These are phyloP conservation scores for Cryptococcus floricola DNA, from an alignment of 1,284 basidiomycete genomes.

Conservation along the genomic window DNA sequence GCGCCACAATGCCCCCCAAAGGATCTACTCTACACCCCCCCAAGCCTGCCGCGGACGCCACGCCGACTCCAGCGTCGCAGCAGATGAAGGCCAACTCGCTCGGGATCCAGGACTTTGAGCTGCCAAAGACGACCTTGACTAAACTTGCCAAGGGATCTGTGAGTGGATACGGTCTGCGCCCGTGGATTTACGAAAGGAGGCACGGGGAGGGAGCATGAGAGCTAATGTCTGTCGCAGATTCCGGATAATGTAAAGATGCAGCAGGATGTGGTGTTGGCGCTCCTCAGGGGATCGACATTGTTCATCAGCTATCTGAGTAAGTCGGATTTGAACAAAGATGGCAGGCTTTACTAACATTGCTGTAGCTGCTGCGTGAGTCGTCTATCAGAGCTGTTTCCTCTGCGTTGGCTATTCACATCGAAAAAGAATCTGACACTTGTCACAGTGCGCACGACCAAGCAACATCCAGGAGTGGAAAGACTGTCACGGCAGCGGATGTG, in stretches of 20 bases:
- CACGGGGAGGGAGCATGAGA: neutral
- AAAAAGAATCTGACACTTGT: neutral
- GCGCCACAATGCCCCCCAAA: slow-evolving; percentile 29
- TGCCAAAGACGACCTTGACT: slow-evolving; percentile 73
- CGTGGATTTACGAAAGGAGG: neutral
- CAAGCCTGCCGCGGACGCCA: slow-evolving; percentile 12
- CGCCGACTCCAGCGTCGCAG: slow-evolving; percentile 20
- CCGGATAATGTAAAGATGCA: slow-evolving; percentile 80
- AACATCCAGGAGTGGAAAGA: slow-evolving; percentile 74
- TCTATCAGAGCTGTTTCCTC: neutral
- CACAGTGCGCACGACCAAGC: slow-evolving; percentile 81
- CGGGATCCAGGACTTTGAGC: slow-evolving; percentile 73
- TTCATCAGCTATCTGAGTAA: slow-evolving; percentile 85
- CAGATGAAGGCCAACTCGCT: slow-evolving; percentile 32
- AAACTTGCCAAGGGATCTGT: slow-evolving; percentile 70
- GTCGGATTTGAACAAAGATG: slow-evolving; percentile 30
- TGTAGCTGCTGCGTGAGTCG: slow-evolving; percentile 63
- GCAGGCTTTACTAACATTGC: slow-evolving; percentile 2
- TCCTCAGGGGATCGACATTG: slow-evolving; percentile 79
- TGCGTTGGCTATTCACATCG: neutral
- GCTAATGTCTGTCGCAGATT: slow-evolving; percentile 55
- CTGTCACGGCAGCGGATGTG: slow-evolving; percentile 80
- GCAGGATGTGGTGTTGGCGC: slow-evolving; percentile 75
- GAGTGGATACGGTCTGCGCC: slow-evolving; percentile 43
- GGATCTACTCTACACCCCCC: slow-evolving; percentile 19